A percentile compares a stretch with the other conserved stretches of the same genome.
Evolutionary conservation across 2,329 filamentous ascomycete genomes (phyloP).

Genomic region (Amylocarpus encephaloides): DNA sequence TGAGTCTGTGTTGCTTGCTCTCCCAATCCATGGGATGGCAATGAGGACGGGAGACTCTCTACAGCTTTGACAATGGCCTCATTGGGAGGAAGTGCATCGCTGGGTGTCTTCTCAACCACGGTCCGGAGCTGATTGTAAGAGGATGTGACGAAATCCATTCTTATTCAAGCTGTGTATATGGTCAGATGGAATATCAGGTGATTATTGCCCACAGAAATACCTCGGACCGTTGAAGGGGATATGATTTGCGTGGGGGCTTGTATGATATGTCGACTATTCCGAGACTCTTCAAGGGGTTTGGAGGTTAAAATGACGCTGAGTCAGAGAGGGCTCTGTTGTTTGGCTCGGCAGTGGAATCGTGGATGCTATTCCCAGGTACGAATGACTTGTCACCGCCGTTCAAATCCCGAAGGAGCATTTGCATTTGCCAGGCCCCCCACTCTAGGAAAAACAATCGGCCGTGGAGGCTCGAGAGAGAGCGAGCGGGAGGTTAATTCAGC

Average conservation of each 20-base stretch:
- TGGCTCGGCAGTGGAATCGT: too few species aligned
- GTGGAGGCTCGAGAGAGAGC: too few species aligned
- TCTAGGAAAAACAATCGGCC: too few species aligned
- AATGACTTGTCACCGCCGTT: too few species aligned
- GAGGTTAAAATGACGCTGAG: not conserved
- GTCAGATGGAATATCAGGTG: not conserved
- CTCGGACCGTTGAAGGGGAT: too few species aligned
- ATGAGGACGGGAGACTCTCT: slow-evolving; percentile 29
- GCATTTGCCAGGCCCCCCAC: too few species aligned
- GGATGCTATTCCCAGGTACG: too few species aligned
- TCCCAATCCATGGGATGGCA: slow-evolving; percentile 39
- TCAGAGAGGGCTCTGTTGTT: not conserved
- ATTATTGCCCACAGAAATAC: not conserved
- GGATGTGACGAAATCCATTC: slow-evolving; percentile 24
- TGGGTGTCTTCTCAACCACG: slow-evolving; percentile 17
- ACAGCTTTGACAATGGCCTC: slow-evolving; percentile 17
- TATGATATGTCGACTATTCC: too few species aligned
- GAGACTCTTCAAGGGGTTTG: too few species aligned
- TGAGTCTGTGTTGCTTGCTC: slow-evolving; percentile 37
- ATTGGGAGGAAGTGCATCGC: slow-evolving; percentile 23
- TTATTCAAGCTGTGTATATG: not conserved
- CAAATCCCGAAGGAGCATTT: too few species aligned
- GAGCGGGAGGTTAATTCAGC: too few species aligned
- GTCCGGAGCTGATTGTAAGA: slow-evolving; percentile 22
- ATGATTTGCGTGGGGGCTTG: too few species aligned